Base-by-base conservation (phyloP, 2,329 filamentous ascomycete species). In the Orbilia brochopaga region DNA sequence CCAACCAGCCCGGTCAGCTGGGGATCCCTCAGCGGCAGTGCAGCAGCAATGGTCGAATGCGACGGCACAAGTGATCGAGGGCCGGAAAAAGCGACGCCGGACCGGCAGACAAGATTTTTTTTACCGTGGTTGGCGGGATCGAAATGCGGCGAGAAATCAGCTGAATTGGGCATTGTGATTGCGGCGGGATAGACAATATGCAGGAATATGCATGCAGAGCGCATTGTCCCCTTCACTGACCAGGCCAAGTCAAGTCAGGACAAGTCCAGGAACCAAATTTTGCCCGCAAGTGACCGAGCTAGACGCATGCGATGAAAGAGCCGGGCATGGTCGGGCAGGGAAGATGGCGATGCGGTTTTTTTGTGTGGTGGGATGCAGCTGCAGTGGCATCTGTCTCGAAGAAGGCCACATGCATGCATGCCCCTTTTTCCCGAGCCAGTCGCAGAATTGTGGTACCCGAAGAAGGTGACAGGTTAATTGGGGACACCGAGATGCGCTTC, bases 381-480 rank as follows among this genome's bases (percentile, higher is more conserved):
- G 44, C 44, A 11, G 44, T 48, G 44, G 37, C 58, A 58, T 63
- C 58, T 69, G 54, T 61, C 54, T 48, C 44, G 44, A 48, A 48
- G 54, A 64, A 59, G 60, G 67, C 67, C 67, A 65, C 67, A 72
- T 72, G 67, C 67, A 72, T 72, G 67, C 67, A 72, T 72, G 44
- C 67, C 67, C 67, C 67, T 72, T 72, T 70, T 70, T 72, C 60
- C 67, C 67, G 67, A 72, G 51, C 67, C 60, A 72, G 67, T 65
- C 67, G 67, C 67, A 72, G 55, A 55, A 72, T 65, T 56, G 67
- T 72, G 67, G 67, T 65, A 72, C 67, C 67, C 60, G 67, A 72
- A 32, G 27, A 32, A 72, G 17, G 60, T 65, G 67, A 72, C 67
- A 65, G 67, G 60, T 61, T 65, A 61, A 72, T 72, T 72, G 40